Evolutionary conservation across 108 stramenopile species (phyloP), one percentile per base, ranked within the genome.

Genomic region (Aureococcus anophagefferens): DNA sequence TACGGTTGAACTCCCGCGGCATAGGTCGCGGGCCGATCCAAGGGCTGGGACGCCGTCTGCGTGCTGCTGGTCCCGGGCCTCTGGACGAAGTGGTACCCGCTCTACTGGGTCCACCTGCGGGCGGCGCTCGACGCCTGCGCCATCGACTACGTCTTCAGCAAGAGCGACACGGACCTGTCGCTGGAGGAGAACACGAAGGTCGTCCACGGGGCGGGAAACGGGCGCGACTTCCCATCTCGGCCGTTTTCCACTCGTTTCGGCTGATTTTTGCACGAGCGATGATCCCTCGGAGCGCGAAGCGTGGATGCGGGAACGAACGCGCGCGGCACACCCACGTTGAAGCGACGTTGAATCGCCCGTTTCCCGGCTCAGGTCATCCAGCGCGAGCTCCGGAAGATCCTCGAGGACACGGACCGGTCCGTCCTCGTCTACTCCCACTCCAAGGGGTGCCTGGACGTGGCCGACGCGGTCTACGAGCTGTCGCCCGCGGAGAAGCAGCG

Each of bases 31-130:
- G 37, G 37, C 62, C 62, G 62, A 28, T 13, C 4, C 21, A 13
- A 13, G 7, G 64, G 64, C 30, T 64, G 64, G 64, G 64, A 64
- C 64, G 29, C 14, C 29, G 14, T 64, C 64, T 25, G 7, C 30
- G 33, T 64, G 18, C 32, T 64, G 30, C 32, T 64, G 30, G 32
- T 64, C 14, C 64, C 64, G 3, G 64, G 64, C 11, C 14, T 64
- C 15, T 33, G 30, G 64, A 64, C 64, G 14, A 64, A 64, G 30
- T 64, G 64, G 64, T 64, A 64, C 64, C 64, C 64, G 30, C 32
- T 30, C 14, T 64, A 64, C 33, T 64, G 13, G 18, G 9, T 25
- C 18, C 11, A 25, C 64, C 64, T 64, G 7, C 30, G 29, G 18
- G 11, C 7, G 13, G 64, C 32, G 3, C 64, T 64, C 15, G 30